Percentiles rank a stretch among this genome's conserved stretches.
phyloP scores from a whole-genome alignment of 345 rosid genomes.

The Salix purpurea region DNA sequence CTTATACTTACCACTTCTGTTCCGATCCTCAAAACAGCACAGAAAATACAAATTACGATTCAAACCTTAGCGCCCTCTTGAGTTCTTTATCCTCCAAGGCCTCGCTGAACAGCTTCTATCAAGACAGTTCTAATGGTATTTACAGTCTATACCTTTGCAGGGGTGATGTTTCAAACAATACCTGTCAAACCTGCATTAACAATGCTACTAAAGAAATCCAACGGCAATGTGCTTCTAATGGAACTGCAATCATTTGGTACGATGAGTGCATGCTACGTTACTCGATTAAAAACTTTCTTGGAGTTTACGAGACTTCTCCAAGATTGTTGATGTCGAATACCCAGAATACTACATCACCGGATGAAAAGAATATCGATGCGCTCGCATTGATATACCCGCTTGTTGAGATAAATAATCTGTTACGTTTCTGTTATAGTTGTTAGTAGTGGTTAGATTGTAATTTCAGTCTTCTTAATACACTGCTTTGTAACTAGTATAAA shows the following conservation, averaged over 20 bases:
- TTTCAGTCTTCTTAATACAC: too few species aligned
- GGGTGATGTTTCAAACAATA: conserved; percentile 3
- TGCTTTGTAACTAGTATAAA: too few species aligned
- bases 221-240: background rate
- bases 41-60: background rate
- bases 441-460: too few species aligned
- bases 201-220: background rate
- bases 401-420: too few species aligned
- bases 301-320: too few species aligned
- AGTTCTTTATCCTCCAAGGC: conserved; percentile 18
- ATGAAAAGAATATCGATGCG: background rate
- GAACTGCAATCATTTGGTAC: conserved; percentile 27
- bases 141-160: conserved; percentile 27
- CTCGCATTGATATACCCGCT: conserved; percentile 14
- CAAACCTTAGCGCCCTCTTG: conserved; percentile 17
- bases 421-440: too few species aligned
- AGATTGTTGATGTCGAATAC: background rate
- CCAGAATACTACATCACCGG: conserved; percentile 6
- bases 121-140: conserved; percentile 4
- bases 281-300: background rate
- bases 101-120: conserved; percentile 15
- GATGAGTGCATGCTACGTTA: conserved; percentile 39
- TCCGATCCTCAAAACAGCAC: background rate
- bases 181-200: conserved; percentile 15
- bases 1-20: background rate